Base-by-base conservation (phyloP, 495 filamentous ascomycete species). In the Podospora bellae-mahoneyi region DNA sequence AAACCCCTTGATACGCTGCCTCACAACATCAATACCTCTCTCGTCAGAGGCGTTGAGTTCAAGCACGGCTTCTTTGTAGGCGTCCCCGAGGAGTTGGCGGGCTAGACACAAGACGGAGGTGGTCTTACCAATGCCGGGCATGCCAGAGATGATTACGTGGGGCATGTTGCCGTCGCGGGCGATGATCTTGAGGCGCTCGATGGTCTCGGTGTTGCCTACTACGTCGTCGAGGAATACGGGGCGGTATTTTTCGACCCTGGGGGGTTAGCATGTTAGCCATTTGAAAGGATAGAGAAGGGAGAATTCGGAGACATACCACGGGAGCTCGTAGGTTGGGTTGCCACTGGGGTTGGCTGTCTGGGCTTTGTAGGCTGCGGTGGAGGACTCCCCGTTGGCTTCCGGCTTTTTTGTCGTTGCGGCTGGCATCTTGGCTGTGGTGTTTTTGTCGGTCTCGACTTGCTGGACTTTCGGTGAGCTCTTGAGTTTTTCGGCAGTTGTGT, bases 151-250 rank as follows among this genome's bases (percentile, higher is more conserved):
- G 79, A 99, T 99, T 76, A 99, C 84, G 79, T 99, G 95, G 5
- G 95, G 95, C 92, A 99, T 97, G 81, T 99, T 99, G 72, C 95
- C 95, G 83, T 99, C 95, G 79, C 93, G 95, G 19, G 96, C 94
- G 71, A 99, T 99, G 72, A 99, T 98, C 78, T 99, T 98, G 71
- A 99, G 83, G 20, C 95, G 91, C 79, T 97, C 96, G 72, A 99
- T 90, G 0, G 95, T 99, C 77, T 99, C 95, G 15, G 89, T 96
- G 77, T 99, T 99, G 68, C 95, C 95, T 65, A 98, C 96, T 62
- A 99, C 88, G 76, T 99, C 95, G 81, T 97, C 93, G 44, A 99
- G 90, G 82, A 93, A 92, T 62, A 94, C 83, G 0, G 95, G 95
- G 56, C 95, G 88, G 80, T 99, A 99, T 78, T 99, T 99, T 79